These are phyloP conservation scores for Chimonanthus salicifolius DNA, from an alignment of 164 flowering plant species.

Conservation along the genomic window DNA sequence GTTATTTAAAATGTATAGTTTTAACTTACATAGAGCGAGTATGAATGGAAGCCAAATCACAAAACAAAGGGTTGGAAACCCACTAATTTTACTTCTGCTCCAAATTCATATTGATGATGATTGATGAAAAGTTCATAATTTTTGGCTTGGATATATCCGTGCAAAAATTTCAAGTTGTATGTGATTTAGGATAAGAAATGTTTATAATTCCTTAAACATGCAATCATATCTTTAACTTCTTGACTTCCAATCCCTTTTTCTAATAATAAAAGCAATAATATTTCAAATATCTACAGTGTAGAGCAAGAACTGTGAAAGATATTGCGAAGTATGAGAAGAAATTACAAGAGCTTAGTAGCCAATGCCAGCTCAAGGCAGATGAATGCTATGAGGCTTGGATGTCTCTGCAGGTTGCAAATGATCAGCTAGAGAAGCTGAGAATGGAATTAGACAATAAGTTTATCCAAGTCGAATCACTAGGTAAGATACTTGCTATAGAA, in stretches of 20 bases:
- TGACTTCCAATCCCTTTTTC: not conserved
- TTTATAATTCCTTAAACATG: not conserved
- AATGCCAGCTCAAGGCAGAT: slow-evolving; percentile 52
- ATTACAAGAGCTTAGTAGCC: slow-evolving; percentile 51
- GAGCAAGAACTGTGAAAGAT: slow-evolving; percentile 35
- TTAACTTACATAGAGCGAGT: not conserved
- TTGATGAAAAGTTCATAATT: not conserved
- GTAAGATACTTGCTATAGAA: slow-evolving; percentile 26
- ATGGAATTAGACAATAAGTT: slow-evolving; percentile 62
- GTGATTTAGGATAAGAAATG: not conserved
- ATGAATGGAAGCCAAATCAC: not conserved
- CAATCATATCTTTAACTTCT: not conserved
- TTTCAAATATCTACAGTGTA: slow-evolving; percentile 34
- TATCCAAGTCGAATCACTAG: slow-evolving; percentile 44
- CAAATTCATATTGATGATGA: too few species aligned
- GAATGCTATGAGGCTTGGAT: slow-evolving; percentile 91
- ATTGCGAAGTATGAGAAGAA: slow-evolving; percentile 62
- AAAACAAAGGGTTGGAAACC: too few species aligned
- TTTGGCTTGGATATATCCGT: not conserved
- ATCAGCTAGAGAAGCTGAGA: slow-evolving; percentile 58
- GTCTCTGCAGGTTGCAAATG: slow-evolving; percentile 63
- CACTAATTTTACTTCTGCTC: too few species aligned
- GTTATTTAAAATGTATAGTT: slow-evolving; percentile 2
- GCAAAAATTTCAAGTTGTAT: not conserved
- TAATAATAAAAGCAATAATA: not conserved